A percentile compares a stretch with the other conserved stretches of the same genome.
These are phyloP conservation scores for Sarocladium brachiariae DNA, from an alignment of 2,329 filamentous ascomycete genomes.

Conservation along the genomic window DNA sequence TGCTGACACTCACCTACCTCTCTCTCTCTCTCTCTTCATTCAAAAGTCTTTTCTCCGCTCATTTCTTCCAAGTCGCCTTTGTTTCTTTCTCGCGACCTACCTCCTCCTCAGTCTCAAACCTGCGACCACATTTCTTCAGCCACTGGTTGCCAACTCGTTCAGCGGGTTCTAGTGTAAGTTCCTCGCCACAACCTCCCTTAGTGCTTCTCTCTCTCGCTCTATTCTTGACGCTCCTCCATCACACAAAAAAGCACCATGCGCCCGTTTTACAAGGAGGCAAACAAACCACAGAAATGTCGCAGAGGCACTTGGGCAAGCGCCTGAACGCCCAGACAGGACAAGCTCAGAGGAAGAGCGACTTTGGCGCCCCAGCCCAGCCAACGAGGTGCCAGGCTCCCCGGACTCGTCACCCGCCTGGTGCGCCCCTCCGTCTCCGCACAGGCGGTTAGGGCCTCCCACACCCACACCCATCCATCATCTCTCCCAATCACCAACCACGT, in stretches of 20 bases:
- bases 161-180: no score
- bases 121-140: no score
- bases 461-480: no score
- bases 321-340: constrained; percentile 2
- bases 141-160: no score
- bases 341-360: not conserved
- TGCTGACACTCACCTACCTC: not conserved
- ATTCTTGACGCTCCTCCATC: no score
- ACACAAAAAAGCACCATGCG: not conserved
- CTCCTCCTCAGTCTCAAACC: no score
- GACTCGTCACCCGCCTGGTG: constrained; percentile 1
- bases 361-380: not conserved
- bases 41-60: no score
- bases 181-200: no score
- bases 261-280: not conserved
- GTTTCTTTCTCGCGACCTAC: no score
- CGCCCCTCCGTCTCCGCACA: constrained; percentile 1
- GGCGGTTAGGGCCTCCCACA: not conserved
- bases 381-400: constrained; percentile 1
- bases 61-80: no score
- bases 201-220: no score
- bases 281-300: not conserved
- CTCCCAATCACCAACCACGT: not conserved
- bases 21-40: not conserved
- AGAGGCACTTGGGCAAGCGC: constrained; percentile 1